Evolutionary conservation across 352 stramenopile genomes (phyloP), one percentile per base, ranked within the genome.

Genomic region (Thraustochytrium sp.): DNA sequence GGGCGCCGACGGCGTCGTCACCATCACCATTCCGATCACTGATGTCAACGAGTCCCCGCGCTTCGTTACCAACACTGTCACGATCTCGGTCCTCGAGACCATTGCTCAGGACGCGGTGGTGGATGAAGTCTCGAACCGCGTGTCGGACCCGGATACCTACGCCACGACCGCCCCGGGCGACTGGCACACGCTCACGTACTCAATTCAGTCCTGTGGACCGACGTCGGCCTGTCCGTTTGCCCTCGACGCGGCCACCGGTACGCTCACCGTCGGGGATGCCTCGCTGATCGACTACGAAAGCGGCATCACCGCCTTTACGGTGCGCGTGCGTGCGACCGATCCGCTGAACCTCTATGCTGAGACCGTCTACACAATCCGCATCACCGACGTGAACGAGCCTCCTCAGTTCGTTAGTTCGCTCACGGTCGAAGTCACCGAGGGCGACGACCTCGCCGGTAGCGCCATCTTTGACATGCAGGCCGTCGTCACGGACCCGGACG

Each of bases 341-440:
- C 64, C 48, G 2, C n/a, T 18, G 5, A 64, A 64, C 0, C 68
- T 85, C 21, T 72, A 37, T 53, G n/a, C 46, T 9, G 18, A 26
- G 53, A 38, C 38, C 8, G 40, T 4, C 11, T 65, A 75, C 51
- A 55, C 51, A 2, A 29, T 85, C 3, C 8, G 61, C 4, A 34
- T 82, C 23, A 59, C 37, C 37, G 54, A 85, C 54, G 80, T 82
- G n/a, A 85, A 85, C 54, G 80, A 85, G 44, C 49, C 2, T 46
- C 80, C 36, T n/a, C 2, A 8, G 0, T 85, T 36, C 18, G 26
- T 3, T n/a, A n/a, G n/a, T 5, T 23, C 78, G n/a, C 65, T n/a
- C 26, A 54, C 38, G n/a, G 56, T 82, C 16, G 1, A 73, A 4
- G 74, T 82, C 4, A 42, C 78, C 38, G 74, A 82, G 46, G 51